Evolutionary conservation across 768 basidiomycete species (phyloP).

Genomic region (Podaxis sp.): DNA sequence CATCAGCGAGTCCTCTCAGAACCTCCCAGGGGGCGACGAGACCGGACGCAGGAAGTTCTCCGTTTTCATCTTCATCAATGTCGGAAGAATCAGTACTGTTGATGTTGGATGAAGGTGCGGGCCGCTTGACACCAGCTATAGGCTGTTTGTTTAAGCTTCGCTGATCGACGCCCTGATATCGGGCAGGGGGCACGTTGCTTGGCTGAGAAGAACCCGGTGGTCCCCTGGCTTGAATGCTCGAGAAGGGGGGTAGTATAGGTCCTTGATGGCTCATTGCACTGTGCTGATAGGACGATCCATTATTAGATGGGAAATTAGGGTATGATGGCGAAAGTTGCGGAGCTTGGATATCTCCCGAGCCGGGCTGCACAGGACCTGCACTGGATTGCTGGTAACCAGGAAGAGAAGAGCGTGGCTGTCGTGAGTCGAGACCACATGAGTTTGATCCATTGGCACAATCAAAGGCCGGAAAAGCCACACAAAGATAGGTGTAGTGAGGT

Average conservation of each 20-base stretch:
- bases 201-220: conserved; percentile 38
- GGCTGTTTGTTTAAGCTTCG: conserved; percentile 32
- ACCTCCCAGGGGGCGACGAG: conserved; percentile 89
- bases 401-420: conserved; percentile 35
- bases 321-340: conserved; percentile 43
- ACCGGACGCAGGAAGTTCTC: conserved; percentile 77
- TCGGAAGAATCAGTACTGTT: conserved; percentile 84
- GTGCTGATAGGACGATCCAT: conserved; percentile 36
- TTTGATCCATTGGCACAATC: conserved; percentile 23
- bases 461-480: conserved; percentile 21
- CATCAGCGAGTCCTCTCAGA: conserved; percentile 76
- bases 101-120: conserved; percentile 63
- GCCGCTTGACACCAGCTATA: conserved; percentile 52
- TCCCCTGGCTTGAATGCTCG: conserved; percentile 62
- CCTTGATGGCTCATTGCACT: conserved; percentile 35
- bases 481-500: conserved; percentile 39
- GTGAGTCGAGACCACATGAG: conserved; percentile 31
- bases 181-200: conserved; percentile 56
- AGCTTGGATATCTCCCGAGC: conserved; percentile 41
- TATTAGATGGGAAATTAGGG: conserved; percentile 36
- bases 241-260: conserved; percentile 69
- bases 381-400: conserved; percentile 36
- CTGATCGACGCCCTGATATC: conserved; percentile 49
- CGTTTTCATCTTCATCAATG: conserved; percentile 78
- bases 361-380: conserved; percentile 28